These are phyloP conservation scores for Cryptosporidium andersoni DNA, from an alignment of 169 alveolate species.

Conservation along the genomic window DNA sequence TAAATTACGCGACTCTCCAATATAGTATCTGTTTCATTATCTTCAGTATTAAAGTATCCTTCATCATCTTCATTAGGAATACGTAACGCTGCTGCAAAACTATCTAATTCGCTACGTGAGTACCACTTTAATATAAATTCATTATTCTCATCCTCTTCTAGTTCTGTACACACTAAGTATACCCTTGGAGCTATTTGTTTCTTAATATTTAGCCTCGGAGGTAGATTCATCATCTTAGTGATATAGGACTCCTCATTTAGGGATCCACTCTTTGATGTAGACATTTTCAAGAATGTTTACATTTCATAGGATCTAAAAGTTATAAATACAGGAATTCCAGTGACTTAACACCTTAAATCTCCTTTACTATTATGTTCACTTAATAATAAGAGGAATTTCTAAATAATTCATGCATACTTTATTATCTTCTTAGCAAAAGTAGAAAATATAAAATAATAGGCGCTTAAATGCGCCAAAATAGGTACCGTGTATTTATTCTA, in stretches of 20 bases:
- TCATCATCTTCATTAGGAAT: neutral
- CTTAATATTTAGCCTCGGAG: constrained; percentile 13
- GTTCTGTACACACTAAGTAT: neutral
- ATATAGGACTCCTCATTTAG: neutral
- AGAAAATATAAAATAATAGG: too few relatives aligned
- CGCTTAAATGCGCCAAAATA: too few relatives aligned
- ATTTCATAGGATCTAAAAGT: too few relatives aligned
- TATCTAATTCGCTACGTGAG: constrained; percentile 30
- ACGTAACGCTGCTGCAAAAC: constrained; percentile 46
- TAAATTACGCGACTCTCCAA: constrained; percentile 31
- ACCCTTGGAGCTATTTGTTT: constrained; percentile 41
- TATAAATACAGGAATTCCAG: too few relatives aligned
- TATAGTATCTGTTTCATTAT: constrained; percentile 18
- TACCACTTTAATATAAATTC: constrained; percentile 26
- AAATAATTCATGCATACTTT: too few relatives aligned
- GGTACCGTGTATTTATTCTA: too few relatives aligned
- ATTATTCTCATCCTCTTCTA: neutral
- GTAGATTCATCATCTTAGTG: constrained; percentile 4
- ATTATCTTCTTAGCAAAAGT: too few relatives aligned
- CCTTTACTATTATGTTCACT: too few relatives aligned
- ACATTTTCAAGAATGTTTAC: too few relatives aligned
- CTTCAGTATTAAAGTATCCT: neutral
- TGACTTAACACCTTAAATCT: too few relatives aligned
- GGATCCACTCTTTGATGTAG: too few relatives aligned
- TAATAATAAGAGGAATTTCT: too few relatives aligned